Evolutionary conservation across 2,329 filamentous ascomycete species (phyloP).

Genomic region (Magnaporthales sp.): DNA sequence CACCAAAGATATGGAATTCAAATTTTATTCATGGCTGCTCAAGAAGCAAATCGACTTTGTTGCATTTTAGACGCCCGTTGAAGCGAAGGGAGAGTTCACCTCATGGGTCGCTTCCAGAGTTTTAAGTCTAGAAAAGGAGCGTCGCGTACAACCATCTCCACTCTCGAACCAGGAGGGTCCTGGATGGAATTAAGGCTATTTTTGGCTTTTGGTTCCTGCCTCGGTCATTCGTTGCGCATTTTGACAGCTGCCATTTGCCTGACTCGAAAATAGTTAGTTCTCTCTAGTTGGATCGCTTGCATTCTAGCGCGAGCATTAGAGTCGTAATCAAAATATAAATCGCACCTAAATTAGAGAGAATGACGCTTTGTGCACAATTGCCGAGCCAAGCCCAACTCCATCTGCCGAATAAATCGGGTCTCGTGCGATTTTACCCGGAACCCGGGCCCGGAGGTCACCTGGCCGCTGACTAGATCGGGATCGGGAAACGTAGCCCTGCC

Average conservation of each 20-base stretch:
- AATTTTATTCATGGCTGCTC: background rate
- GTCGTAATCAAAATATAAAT: background rate
- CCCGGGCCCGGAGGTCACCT: background rate
- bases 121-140: background rate
- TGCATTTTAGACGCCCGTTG: no score
- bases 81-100: no score
- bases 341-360: background rate
- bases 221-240: background rate
- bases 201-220: background rate
- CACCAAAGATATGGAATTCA: background rate
- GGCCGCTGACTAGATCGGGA: background rate
- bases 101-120: background rate
- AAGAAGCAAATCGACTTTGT: no score
- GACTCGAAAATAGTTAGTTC: background rate
- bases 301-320: background rate
- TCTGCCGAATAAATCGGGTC: background rate
- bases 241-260: background rate
- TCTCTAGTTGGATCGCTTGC: no score
- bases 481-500: background rate
- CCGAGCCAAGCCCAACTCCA: background rate
- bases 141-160: background rate
- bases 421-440: background rate
- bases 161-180: no score
- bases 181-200: background rate
- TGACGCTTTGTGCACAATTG: background rate